Conservation (phyloP, 1,284 basidiomycete genomes). For the Volvariella surrecta region DNA sequence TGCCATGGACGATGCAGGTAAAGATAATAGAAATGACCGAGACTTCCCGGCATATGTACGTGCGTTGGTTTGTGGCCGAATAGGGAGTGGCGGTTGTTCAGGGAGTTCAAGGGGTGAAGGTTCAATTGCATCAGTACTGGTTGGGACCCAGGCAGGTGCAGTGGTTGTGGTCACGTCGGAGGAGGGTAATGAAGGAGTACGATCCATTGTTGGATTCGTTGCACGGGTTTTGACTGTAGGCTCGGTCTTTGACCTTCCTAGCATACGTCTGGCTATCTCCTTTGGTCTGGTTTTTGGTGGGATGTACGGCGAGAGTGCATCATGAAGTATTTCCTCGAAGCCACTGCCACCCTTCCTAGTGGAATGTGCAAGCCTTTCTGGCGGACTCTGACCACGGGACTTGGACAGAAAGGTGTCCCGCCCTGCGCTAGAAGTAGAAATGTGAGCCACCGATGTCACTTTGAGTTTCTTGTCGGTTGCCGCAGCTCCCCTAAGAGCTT, state of each 20-base stretch:
- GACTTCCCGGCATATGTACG: conserved; percentile 68
- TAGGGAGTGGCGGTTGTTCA: conserved; percentile 13
- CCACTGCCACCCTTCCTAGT: conserved; percentile 13
- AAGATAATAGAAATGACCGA: conserved; percentile 62
- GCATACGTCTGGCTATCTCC: conserved; percentile 38
- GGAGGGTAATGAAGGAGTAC: conserved; percentile 31
- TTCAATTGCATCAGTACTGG: not conserved
- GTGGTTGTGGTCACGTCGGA: conserved; percentile 11
- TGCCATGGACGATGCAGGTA: conserved; percentile 28
- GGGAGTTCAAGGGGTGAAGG: not conserved
- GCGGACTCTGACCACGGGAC: no score
- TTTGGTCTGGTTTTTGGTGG: conserved; percentile 20
- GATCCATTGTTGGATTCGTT: conserved; percentile 15
- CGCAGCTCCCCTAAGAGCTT: no score
- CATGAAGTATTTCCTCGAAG: conserved; percentile 29
- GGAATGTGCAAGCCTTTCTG: no score
- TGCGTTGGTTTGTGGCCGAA: conserved; percentile 25
- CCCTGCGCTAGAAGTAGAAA: no score
- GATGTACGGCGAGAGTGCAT: conserved; percentile 17
- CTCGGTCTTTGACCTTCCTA: conserved; percentile 46
- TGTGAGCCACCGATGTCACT: no score
- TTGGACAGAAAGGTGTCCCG: no score
- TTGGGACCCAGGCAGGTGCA: not conserved
- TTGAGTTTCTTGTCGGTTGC: no score
- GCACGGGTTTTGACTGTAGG: conserved; percentile 32